These are phyloP conservation scores for Mycena metata DNA, from an alignment of 768 basidiomycete species.

Conservation along the genomic window DNA sequence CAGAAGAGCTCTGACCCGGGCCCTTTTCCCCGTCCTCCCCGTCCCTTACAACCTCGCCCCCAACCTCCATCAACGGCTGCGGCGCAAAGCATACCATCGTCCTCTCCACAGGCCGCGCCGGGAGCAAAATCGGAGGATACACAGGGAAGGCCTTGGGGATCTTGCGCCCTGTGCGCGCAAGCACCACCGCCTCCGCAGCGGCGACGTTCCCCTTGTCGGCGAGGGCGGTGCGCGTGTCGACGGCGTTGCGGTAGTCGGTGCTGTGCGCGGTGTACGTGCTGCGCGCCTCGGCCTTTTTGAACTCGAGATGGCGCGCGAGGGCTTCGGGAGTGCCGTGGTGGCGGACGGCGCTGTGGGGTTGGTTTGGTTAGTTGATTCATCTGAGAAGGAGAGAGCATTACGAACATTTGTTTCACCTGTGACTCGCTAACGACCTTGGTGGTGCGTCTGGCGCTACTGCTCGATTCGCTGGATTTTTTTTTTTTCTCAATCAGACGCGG, in stretches of 20 bases:
- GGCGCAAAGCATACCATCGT: conserved; percentile 20
- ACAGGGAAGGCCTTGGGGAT: conserved; percentile 29
- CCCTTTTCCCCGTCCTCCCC: not conserved
- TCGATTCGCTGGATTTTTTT: conserved; percentile 3
- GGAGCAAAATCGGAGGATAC: conserved; percentile 17
- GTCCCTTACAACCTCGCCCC: conserved; percentile 10
- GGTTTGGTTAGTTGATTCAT: not conserved
- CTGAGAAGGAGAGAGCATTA: not conserved
- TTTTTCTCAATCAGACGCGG: not conserved
- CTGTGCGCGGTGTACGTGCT: conserved; percentile 9
- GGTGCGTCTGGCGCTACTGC: conserved; percentile 17
- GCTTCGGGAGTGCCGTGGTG: conserved; percentile 10
- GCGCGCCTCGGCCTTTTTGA: conserved; percentile 5
- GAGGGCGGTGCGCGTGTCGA: conserved; percentile 17
- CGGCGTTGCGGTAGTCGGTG: conserved; percentile 24
- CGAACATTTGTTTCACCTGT: conserved; percentile 15
- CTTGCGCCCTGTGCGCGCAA: conserved; percentile 28
- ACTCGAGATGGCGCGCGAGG: conserved; percentile 17
- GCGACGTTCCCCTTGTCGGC: conserved; percentile 11
- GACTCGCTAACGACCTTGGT: conserved; percentile 27
- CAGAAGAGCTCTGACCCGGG: too few relatives aligned
- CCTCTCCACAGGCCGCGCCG: conserved; percentile 8
- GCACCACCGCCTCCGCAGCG: conserved; percentile 22
- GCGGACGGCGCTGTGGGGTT: conserved; percentile 3
- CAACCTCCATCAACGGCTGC: conserved; percentile 12